Evolutionary conservation across 345 rosid genomes (phyloP).

Genomic region (Camelina laxa): DNA sequence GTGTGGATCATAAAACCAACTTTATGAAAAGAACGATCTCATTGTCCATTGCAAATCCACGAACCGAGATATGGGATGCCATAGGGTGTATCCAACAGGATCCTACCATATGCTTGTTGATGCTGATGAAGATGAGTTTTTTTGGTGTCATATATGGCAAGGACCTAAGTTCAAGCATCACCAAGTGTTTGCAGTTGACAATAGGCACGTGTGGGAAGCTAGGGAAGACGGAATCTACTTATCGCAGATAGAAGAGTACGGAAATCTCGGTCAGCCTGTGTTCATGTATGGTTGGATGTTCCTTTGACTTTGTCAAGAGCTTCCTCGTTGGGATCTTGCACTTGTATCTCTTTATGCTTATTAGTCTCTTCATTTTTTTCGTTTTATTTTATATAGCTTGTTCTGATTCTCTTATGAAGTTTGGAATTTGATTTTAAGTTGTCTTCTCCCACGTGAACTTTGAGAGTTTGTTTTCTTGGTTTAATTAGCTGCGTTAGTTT

Average conservation of each 20-base stretch:
- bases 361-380: conserved; percentile 20
- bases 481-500: no score
- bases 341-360: conserved; percentile 4
- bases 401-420: no score
- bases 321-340: neutral
- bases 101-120: neutral
- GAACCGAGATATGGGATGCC: conserved; percentile 21
- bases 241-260: neutral
- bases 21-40: conserved; percentile 11
- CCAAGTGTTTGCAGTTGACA: neutral
- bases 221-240: conserved; percentile 22
- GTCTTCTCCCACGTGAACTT: no score
- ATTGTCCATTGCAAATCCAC: conserved; percentile 18
- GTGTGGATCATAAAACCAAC: conserved; percentile 17
- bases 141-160: conserved; percentile 29
- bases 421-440: no score
- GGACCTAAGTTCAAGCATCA: conserved; percentile 25
- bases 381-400: neutral
- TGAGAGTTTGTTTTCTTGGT: no score
- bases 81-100: conserved; percentile 27
- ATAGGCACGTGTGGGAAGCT: conserved; percentile 21
- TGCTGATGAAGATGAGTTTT: no score
- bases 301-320: conserved; percentile 3
- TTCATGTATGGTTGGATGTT: conserved; percentile 18
- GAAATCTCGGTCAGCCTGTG: neutral